A percentile compares a stretch with the other conserved stretches of the same genome.
Conservation (phyloP, 1,139 yeast species). For the Komagataea norvegica region DNA sequence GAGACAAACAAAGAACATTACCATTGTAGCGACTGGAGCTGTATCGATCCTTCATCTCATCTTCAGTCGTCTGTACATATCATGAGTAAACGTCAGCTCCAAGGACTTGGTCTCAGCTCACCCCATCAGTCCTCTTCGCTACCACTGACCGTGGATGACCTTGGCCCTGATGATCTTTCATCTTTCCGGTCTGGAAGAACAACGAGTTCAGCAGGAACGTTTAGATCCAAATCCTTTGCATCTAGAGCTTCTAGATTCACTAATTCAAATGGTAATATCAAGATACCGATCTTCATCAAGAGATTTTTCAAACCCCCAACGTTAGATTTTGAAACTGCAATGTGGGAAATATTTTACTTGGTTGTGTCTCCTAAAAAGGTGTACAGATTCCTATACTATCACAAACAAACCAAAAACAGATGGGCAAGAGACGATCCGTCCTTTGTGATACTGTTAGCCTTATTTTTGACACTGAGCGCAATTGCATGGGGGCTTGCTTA, state of each 20-base stretch:
- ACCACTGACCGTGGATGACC: slow-evolving; percentile 18
- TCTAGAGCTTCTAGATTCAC: slow-evolving; percentile 6
- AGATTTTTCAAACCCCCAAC: slow-evolving; percentile 71
- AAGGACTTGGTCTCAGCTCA: slow-evolving; percentile 8
- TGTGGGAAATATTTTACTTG: slow-evolving; percentile 81
- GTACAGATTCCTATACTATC: slow-evolving; percentile 76
- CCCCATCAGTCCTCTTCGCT: slow-evolving; percentile 11
- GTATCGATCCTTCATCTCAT: too few species aligned
- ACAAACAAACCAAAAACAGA: slow-evolving; percentile 60
- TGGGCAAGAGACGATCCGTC: slow-evolving; percentile 94
- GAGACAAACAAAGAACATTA: too few species aligned
- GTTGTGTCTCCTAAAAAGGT: slow-evolving; percentile 75
- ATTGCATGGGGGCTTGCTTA: slow-evolving; percentile 89
- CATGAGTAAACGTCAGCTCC: slow-evolving; percentile 19
- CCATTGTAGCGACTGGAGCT: too few species aligned
- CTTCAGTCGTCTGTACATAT: too few species aligned
- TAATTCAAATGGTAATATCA: slow-evolving; percentile 18
- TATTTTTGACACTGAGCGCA: slow-evolving; percentile 66
- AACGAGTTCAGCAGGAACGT: slow-evolving; percentile 5
- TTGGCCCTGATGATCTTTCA: slow-evolving; percentile 18
- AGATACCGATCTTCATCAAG: slow-evolving; percentile 38
- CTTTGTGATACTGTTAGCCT: slow-evolving; percentile 65
- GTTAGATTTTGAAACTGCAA: slow-evolving; percentile 85
- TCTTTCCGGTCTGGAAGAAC: slow-evolving; percentile 24
- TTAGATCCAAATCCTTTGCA: slow-evolving; percentile 11